A percentile compares a stretch with the other conserved stretches of the same genome.
Conservation (phyloP, 768 basidiomycete species). For the Kwoniella dendrophila region DNA sequence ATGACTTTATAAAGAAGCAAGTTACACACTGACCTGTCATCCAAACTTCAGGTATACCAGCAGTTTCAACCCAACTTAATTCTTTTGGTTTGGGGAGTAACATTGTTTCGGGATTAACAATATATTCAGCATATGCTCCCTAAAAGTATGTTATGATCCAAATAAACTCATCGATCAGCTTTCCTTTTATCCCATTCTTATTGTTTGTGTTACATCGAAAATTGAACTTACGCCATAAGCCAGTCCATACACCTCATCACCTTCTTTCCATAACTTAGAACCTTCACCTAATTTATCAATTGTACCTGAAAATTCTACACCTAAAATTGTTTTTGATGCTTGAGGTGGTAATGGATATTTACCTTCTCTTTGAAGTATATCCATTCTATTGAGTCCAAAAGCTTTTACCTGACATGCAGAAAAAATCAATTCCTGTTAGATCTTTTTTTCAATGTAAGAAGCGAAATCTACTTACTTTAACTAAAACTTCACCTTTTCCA, state of each 20-base stretch:
- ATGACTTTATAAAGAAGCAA: constrained; percentile 11
- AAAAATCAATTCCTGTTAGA: not conserved
- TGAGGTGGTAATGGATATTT: constrained; percentile 76
- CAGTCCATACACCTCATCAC: constrained; percentile 77
- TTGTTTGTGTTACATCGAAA: too few species aligned
- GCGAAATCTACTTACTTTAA: constrained; percentile 63
- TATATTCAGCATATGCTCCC: constrained; percentile 91
- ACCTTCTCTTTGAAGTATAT: constrained; percentile 62
- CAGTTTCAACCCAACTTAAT: constrained; percentile 80
- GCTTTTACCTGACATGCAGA: constrained; percentile 56
- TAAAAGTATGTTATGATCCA: constrained; percentile 45
- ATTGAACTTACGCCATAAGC: constrained; percentile 68
- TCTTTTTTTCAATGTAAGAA: not conserved
- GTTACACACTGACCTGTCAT: constrained; percentile 68
- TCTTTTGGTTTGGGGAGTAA: constrained; percentile 72
- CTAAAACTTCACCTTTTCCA: constrained; percentile 67
- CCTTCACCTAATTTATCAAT: constrained; percentile 64
- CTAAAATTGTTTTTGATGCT: constrained; percentile 69
- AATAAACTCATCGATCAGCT: constrained; percentile 1
- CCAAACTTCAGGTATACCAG: constrained; percentile 84
- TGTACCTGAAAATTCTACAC: constrained; percentile 81
- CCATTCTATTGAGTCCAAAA: constrained; percentile 90
- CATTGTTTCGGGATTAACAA: constrained; percentile 68
- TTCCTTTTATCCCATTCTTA: too few species aligned
- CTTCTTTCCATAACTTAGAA: constrained; percentile 64